Conservation (phyloP, 257 asterid genomes). For the Haberlea rhodopensis region DNA sequence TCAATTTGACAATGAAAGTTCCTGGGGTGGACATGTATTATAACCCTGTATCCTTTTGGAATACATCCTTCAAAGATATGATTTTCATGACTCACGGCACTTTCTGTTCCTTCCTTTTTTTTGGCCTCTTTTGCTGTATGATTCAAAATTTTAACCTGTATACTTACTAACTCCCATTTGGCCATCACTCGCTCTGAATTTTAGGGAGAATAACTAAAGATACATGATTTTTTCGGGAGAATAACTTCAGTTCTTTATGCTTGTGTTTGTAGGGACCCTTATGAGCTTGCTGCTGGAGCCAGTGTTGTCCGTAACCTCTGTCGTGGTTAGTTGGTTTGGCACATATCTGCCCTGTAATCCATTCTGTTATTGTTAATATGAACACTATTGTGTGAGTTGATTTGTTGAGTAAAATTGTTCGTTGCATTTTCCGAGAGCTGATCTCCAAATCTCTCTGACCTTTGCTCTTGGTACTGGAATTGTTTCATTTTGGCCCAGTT, state of each 20-base stretch:
- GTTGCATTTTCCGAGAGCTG: neutral
- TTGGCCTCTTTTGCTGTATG: neutral
- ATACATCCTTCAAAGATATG: constrained; percentile 5
- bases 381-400: neutral
- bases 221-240: neutral
- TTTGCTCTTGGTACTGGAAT: neutral
- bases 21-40: no score
- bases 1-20: neutral
- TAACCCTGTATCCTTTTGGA: neutral
- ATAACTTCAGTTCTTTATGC: neutral
- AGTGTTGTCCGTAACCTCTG: constrained; percentile 43
- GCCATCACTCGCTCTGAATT: no score
- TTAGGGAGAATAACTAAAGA: no score
- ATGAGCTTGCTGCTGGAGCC: constrained; percentile 56
- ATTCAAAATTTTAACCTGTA: constrained; percentile 2
- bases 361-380: neutral
- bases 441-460: neutral
- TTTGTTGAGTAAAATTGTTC: constrained; percentile 8
- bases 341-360: constrained; percentile 5
- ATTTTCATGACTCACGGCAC: neutral
- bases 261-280: constrained; percentile 47
- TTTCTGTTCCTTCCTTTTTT: neutral
- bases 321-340: constrained; percentile 46
- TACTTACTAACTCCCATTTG: no score
- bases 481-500: neutral